A percentile compares a stretch with the other conserved stretches of the same genome.
phyloP scores from a whole-genome alignment of 192 early-diverging fungal genomes.

The Piromyces finnis region DNA sequence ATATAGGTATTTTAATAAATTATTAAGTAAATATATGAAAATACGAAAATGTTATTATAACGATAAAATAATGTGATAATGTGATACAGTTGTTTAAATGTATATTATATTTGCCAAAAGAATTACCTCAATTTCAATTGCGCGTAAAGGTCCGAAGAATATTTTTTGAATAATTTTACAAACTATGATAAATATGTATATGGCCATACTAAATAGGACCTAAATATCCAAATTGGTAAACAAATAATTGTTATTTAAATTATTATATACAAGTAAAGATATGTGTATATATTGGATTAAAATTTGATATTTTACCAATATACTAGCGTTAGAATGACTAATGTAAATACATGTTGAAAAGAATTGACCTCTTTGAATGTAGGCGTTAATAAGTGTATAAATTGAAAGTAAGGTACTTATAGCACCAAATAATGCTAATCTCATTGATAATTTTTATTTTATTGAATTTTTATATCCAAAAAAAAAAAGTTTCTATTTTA shows the following conservation, averaged over 20 bases:
- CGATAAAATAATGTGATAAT: no score
- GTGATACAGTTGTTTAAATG: no score
- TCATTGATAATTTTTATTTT: neutral
- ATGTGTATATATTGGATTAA: no score
- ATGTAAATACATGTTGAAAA: conserved; percentile 81
- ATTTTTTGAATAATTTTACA: conserved; percentile 58
- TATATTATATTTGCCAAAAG: no score
- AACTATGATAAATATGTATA: conserved; percentile 59
- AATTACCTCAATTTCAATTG: conserved; percentile 78
- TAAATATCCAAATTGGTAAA: conserved; percentile 1
- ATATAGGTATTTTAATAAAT: no score
- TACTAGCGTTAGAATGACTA: conserved; percentile 64
- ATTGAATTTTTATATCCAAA: no score
- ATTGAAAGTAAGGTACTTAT: neutral
- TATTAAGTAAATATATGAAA: no score
- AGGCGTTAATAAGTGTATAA: neutral
- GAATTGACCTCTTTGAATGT: conserved; percentile 36
- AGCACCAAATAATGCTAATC: neutral
- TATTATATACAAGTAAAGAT: no score
- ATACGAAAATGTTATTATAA: no score
- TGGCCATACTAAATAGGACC: conserved; percentile 63
- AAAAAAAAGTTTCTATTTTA: no score
- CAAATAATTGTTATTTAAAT: no score
- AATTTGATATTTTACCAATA: no score
- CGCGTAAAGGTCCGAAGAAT: conserved; percentile 82